Conservation (phyloP, 225 moss, liverwort and hornwort species). For the Anthoceros angustus region DNA sequence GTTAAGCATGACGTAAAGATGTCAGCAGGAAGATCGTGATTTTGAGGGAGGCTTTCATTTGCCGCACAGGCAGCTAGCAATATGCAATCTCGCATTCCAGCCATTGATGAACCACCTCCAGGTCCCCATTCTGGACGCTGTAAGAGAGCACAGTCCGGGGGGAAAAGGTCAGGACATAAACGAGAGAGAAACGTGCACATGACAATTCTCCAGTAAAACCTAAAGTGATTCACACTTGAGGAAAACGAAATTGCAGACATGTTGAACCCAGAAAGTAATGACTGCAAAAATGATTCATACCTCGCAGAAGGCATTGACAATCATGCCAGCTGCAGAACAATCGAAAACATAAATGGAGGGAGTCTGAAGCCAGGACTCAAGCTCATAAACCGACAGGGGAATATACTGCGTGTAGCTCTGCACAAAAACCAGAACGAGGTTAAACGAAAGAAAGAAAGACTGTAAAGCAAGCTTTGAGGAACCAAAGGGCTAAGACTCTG, state of each 20-base stretch:
- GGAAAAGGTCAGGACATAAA: background rate
- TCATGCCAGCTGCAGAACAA: constrained; percentile 97
- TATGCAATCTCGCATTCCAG: constrained; percentile 69
- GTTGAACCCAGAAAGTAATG: too few species aligned
- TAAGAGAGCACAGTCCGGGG: background rate
- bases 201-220: too few species aligned
- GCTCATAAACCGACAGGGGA: constrained; percentile 75
- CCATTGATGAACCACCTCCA: constrained; percentile 34
- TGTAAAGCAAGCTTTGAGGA: constrained; percentile 11
- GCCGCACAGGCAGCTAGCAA: constrained; percentile 91
- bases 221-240: too few species aligned
- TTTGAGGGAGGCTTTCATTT: constrained; percentile 85
- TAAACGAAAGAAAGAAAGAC: background rate
- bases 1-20: constrained; percentile 96
- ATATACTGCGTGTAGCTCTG: constrained; percentile 98
- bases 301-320: constrained; percentile 84
- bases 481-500: constrained; percentile 3
- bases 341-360: constrained; percentile 98
- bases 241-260: too few species aligned
- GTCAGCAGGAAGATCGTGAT: constrained; percentile 78
- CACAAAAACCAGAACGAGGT: constrained; percentile 9
- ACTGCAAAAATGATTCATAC: constrained; percentile 16
- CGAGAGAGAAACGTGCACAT: background rate
- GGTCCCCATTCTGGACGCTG: constrained; percentile 70
- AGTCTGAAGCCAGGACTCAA: constrained; percentile 81